A percentile compares a stretch with the other conserved stretches of the same genome.
These are phyloP conservation scores for Verticillium isaacii DNA, from an alignment of 2,329 filamentous ascomycete genomes.

Conservation along the genomic window DNA sequence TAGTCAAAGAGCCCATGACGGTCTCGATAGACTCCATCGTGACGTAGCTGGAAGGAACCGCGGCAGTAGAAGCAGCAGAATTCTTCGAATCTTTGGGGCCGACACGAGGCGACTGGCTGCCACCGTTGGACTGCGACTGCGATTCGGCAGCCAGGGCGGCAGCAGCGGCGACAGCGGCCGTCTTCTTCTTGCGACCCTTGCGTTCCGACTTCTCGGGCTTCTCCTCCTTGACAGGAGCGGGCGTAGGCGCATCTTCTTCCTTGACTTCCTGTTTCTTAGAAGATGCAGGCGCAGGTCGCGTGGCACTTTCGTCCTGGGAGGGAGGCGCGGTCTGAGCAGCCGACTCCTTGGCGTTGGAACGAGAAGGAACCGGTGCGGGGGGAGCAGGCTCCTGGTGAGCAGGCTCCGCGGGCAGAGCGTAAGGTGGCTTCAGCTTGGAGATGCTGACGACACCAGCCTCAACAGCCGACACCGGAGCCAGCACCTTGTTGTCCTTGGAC, in stretches of 20 bases:
- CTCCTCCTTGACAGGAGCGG: constrained; percentile 23
- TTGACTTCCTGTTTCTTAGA: constrained; percentile 41
- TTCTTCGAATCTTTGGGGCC: constrained; percentile 26
- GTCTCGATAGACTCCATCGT: constrained; percentile 45
- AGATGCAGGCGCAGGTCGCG: constrained; percentile 25
- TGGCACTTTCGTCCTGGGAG: constrained; percentile 22
- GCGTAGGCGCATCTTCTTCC: constrained; percentile 38
- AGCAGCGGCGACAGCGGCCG: constrained; percentile 34
- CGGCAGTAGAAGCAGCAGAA: constrained; percentile 18
- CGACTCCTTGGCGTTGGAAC: constrained; percentile 28
- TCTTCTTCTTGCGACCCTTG: constrained; percentile 65
- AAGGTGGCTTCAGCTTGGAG: constrained; percentile 57
- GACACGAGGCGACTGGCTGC: constrained; percentile 26
- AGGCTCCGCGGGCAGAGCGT: constrained; percentile 41
- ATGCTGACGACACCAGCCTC: constrained; percentile 71
- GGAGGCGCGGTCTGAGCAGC: constrained; percentile 19
- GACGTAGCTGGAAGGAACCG: constrained; percentile 20
- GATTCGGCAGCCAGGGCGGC: constrained; percentile 39
- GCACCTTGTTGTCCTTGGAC: constrained; percentile 84
- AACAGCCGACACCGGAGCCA: constrained; percentile 72
- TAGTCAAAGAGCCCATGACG: constrained; percentile 36
- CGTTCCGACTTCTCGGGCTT: constrained; percentile 57
- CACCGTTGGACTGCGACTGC: constrained; percentile 35
- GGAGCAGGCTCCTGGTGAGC: constrained; percentile 30
- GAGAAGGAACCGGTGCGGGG: constrained; percentile 20